Percentiles rank a stretch among this genome's conserved stretches.
Evolutionary conservation across 371 early-diverging fungal genomes (phyloP).

Genomic region (Catenaria anguillulae): DNA sequence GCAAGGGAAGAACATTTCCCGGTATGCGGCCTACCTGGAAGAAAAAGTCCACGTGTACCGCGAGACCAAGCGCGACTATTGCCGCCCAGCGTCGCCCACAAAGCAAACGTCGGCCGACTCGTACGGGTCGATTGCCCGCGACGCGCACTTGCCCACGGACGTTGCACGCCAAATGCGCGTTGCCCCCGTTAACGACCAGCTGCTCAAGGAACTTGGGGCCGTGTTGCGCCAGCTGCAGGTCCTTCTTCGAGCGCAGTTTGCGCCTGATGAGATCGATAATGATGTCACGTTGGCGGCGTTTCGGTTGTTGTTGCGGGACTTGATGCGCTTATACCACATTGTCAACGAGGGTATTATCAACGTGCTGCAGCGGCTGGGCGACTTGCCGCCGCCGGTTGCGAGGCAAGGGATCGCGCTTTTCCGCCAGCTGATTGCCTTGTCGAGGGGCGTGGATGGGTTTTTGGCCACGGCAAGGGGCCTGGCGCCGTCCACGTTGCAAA

Average conservation of each 20-base stretch:
- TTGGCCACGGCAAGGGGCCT: not conserved
- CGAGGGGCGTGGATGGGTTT: not conserved
- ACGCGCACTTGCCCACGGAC: slow-evolving; percentile 27
- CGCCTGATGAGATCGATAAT: slow-evolving; percentile 67
- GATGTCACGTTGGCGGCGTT: slow-evolving; percentile 73
- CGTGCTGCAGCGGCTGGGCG: slow-evolving; percentile 30
- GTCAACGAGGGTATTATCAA: slow-evolving; percentile 85
- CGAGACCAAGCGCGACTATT: slow-evolving; percentile 56
- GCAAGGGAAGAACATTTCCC: slow-evolving; percentile 58
- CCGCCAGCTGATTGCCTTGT: not conserved
- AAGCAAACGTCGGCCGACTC: slow-evolving; percentile 4
- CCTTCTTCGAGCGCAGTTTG: slow-evolving; percentile 65
- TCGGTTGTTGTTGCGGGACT: slow-evolving; percentile 66
- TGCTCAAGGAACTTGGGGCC: slow-evolving; percentile 56
- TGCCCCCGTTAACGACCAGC: slow-evolving; percentile 42
- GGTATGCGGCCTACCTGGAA: slow-evolving; percentile 67
- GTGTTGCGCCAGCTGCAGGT: slow-evolving; percentile 69
- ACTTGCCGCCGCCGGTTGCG: not conserved
- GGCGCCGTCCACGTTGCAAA: not conserved
- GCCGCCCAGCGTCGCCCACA: slow-evolving; percentile 9
- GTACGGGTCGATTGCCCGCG: slow-evolving; percentile 7
- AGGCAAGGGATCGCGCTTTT: not conserved
- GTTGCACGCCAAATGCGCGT: slow-evolving; percentile 34
- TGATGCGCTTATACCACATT: slow-evolving; percentile 67
- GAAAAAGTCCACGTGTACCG: slow-evolving; percentile 61